Evolutionary conservation across 345 rosid species (phyloP).

Genomic region (Hibiscus trionum): DNA sequence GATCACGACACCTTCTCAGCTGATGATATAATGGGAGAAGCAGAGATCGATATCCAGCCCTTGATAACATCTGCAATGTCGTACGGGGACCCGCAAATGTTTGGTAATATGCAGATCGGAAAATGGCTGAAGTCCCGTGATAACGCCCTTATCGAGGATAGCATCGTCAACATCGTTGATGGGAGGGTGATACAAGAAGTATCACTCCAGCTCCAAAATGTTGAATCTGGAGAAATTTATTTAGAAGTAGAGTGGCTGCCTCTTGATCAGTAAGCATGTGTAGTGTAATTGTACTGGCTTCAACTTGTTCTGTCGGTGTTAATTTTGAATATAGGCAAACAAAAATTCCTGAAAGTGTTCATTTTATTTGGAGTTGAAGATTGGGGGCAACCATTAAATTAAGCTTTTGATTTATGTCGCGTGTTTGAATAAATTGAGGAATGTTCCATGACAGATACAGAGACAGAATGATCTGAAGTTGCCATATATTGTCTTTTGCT

Average conservation of each 20-base stretch:
- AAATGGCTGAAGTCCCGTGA: constrained; percentile 86
- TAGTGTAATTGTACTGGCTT: neutral
- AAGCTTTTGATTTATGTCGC: neutral
- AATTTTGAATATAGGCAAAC: neutral
- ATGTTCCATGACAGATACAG: neutral
- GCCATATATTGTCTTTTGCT: neutral
- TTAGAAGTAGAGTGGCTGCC: constrained; percentile 74
- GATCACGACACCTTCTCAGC: constrained; percentile 90
- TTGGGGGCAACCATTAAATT: neutral
- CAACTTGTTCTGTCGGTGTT: neutral
- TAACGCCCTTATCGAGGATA: constrained; percentile 83
- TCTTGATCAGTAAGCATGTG: constrained; percentile 63
- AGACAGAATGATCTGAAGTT: neutral
- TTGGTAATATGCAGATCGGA: constrained; percentile 90
- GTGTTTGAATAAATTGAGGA: neutral
- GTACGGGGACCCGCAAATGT: constrained; percentile 80
- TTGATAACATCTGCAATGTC: constrained; percentile 87
- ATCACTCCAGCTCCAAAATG: constrained; percentile 79
- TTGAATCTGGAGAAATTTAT: constrained; percentile 82
- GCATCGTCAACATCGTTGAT: constrained; percentile 73
- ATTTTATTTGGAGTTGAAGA: neutral
- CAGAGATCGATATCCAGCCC: constrained; percentile 92
- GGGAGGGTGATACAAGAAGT: constrained; percentile 87
- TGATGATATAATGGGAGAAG: constrained; percentile 99
- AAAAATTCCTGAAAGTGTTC: neutral